Evolutionary conservation across 495 filamentous ascomycete genomes (phyloP).

Genomic region (Daldinia grandis): DNA sequence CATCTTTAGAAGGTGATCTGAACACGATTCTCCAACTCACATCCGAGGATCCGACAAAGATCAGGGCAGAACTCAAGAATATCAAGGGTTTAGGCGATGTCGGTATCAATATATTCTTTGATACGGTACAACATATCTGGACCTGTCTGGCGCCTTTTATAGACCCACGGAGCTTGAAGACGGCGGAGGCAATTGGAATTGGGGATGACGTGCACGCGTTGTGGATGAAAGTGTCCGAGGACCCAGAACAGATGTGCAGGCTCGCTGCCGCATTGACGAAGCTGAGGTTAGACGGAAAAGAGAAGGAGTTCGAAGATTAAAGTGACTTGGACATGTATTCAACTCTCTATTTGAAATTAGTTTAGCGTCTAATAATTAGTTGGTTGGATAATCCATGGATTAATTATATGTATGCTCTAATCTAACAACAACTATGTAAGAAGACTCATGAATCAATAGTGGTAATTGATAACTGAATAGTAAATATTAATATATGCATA

Average conservation of each 20-base stretch:
- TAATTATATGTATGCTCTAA: too few relatives aligned
- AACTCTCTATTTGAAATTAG: too few relatives aligned
- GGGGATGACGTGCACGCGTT: not conserved
- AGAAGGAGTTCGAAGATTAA: conserved; percentile 10
- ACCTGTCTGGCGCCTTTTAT: not conserved
- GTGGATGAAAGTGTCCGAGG: not conserved
- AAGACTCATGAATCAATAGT: too few relatives aligned
- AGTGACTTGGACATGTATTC: too few relatives aligned
- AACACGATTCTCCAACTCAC: not conserved
- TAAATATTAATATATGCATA: not conserved
- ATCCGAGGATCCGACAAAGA: conserved; percentile 4
- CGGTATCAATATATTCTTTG: conserved; percentile 24
- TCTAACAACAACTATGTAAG: too few relatives aligned
- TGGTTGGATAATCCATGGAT: too few relatives aligned
- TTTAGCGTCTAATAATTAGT: too few relatives aligned
- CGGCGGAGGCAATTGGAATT: not conserved
- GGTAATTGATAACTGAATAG: not conserved
- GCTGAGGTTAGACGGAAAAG: conserved; percentile 14
- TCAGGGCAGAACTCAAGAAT: conserved; percentile 13
- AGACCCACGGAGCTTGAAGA: not conserved
- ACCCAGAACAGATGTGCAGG: not conserved
- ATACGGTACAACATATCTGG: conserved; percentile 7
- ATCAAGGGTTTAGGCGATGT: conserved; percentile 17
- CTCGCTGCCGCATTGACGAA: conserved; percentile 7
- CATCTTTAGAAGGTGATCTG: not conserved